Percentiles rank a stretch among this genome's conserved stretches.
These are phyloP conservation scores for Porcisia deanei DNA, from an alignment of 208 protist genomes.

Conservation along the genomic window DNA sequence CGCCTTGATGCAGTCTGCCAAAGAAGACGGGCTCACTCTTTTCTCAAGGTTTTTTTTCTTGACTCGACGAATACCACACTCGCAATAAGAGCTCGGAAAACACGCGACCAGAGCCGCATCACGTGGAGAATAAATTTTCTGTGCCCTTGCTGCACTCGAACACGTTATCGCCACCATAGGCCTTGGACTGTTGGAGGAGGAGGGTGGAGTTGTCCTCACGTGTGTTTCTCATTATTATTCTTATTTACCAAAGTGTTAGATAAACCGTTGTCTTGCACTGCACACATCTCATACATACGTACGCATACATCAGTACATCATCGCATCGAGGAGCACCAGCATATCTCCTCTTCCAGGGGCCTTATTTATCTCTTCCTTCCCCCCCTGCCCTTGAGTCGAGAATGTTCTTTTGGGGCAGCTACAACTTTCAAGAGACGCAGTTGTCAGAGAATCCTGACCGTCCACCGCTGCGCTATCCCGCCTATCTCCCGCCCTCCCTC, in stretches of 20 bases:
- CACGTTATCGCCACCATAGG: neutral
- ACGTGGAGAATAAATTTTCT: neutral
- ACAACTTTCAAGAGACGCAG: constrained; percentile 73
- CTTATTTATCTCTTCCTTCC: neutral
- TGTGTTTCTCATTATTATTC: neutral
- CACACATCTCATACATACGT: neutral
- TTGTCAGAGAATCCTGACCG: constrained; percentile 42
- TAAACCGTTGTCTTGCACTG: neutral
- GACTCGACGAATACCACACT: neutral
- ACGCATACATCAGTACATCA: neutral
- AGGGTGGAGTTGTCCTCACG: neutral
- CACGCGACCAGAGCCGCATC: neutral
- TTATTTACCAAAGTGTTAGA: neutral
- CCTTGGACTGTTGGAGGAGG: neutral
- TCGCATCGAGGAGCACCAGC: neutral
- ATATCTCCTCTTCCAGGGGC: neutral
- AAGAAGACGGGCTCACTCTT: neutral
- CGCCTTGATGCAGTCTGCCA: neutral
- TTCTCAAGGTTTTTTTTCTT: neutral
- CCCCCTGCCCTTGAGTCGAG: neutral
- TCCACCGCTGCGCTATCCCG: constrained; percentile 61
- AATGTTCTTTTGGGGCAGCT: constrained; percentile 91
- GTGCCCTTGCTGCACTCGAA: neutral
- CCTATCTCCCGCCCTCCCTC: constrained; percentile 65
- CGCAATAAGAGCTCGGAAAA: neutral